Conservation (phyloP, 805 yeast species). For the Teunomyces aglyptinius region DNA sequence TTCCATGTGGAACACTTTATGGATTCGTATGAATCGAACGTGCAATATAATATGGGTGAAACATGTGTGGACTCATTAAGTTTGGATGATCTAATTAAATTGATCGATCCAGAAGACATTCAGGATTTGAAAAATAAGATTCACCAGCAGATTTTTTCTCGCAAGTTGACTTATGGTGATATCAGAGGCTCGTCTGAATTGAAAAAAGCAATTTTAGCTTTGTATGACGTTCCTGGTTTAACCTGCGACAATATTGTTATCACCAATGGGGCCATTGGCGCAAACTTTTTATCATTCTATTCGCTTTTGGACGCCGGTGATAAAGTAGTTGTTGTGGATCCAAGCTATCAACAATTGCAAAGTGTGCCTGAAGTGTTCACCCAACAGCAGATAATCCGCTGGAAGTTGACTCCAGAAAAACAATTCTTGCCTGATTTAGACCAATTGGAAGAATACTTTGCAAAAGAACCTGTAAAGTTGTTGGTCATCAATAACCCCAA, state of each 20-base stretch:
- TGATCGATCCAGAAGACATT: constrained; percentile 1
- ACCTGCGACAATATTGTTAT: constrained; percentile 40
- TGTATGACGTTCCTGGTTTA: constrained; percentile 27
- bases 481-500: constrained; percentile 49
- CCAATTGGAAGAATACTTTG: constrained; percentile 27
- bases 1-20: constrained; percentile 55
- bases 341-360: constrained; percentile 49
- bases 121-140: background rate
- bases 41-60: constrained; percentile 47
- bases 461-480: constrained; percentile 36
- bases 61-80: constrained; percentile 50
- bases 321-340: constrained; percentile 48
- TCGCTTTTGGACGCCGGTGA: constrained; percentile 44
- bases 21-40: constrained; percentile 46
- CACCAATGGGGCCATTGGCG: constrained; percentile 58
- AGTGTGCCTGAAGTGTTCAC: constrained; percentile 50
- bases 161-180: constrained; percentile 43
- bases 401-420: constrained; percentile 32
- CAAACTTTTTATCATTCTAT: constrained; percentile 47
- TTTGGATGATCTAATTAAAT: constrained; percentile 16
- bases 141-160: constrained; percentile 2
- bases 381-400: constrained; percentile 29
- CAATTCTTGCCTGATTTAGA: constrained; percentile 36
- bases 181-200: constrained; percentile 46
- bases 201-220: constrained; percentile 30